Percentiles rank a stretch among this genome's conserved stretches.
Evolutionary conservation across 2,329 filamentous ascomycete genomes (phyloP).

Genomic region (Aschersonia sp.): DNA sequence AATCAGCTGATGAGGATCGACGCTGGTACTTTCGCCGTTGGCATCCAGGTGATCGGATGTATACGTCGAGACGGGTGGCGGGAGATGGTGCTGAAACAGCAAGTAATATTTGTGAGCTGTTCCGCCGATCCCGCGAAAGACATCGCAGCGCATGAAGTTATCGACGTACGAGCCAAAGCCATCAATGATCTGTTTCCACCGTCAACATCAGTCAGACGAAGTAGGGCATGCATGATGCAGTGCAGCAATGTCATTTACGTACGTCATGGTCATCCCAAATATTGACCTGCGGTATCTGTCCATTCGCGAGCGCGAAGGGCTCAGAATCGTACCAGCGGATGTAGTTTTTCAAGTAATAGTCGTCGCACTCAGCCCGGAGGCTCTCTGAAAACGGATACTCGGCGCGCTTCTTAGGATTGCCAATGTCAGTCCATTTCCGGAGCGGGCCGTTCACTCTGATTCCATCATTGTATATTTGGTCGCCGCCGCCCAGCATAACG

Average conservation of each 20-base stretch:
- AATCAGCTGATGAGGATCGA: constrained; percentile 59
- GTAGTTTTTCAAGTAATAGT: constrained; percentile 87
- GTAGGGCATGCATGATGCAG: not conserved
- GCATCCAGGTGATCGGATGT: constrained; percentile 39
- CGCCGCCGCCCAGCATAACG: constrained; percentile 88
- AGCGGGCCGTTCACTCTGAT: constrained; percentile 77
- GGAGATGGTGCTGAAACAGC: constrained; percentile 89
- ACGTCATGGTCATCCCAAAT: constrained; percentile 94
- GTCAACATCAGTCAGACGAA: constrained; percentile 15
- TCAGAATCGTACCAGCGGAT: constrained; percentile 70
- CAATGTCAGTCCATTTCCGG: constrained; percentile 67
- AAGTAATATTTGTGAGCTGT: constrained; percentile 97
- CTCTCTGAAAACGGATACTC: constrained; percentile 63
- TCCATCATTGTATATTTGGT: constrained; percentile 94
- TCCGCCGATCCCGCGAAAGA: constrained; percentile 84
- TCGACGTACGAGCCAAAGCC: constrained; percentile 91
- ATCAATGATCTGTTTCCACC: constrained; percentile 54
- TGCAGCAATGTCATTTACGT: constrained; percentile 18
- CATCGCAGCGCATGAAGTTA: constrained; percentile 81
- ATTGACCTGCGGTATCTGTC: constrained; percentile 90
- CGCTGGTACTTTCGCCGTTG: constrained; percentile 26
- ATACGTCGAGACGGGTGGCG: constrained; percentile 74
- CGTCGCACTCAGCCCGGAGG: constrained; percentile 71
- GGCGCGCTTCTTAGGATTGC: constrained; percentile 70
- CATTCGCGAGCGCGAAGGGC: constrained; percentile 73